Evolutionary conservation across 2,329 filamentous ascomycete genomes (phyloP).

Genomic region (Aspergillus transmontanensis): DNA sequence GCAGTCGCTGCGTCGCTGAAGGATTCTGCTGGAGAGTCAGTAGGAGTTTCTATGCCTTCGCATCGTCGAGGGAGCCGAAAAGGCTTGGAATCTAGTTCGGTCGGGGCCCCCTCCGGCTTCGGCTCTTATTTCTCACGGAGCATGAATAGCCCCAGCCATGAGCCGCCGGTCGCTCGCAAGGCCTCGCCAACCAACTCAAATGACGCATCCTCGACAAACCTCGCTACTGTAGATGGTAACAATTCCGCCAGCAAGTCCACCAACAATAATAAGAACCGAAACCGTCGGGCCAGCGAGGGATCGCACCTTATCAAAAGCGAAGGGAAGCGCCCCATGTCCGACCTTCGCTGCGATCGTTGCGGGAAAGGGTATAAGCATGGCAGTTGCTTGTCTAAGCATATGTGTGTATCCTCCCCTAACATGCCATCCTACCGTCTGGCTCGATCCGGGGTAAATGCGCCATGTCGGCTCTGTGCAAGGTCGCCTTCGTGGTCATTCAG

Average conservation of each 20-base stretch:
- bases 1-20: slow-evolving; percentile 66
- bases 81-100: slow-evolving; percentile 68
- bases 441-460: slow-evolving; percentile 43
- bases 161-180: slow-evolving; percentile 41
- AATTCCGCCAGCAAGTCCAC: slow-evolving; percentile 51
- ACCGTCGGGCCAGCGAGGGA: slow-evolving; percentile 77
- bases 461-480: slow-evolving; percentile 42
- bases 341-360: slow-evolving; percentile 95
- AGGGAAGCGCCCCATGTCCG: slow-evolving; percentile 74
- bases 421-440: slow-evolving; percentile 49
- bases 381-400: slow-evolving; percentile 99
- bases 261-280: slow-evolving; percentile 56
- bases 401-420: slow-evolving; percentile 76
- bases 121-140: slow-evolving; percentile 47
- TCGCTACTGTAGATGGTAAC: slow-evolving; percentile 47
- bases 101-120: slow-evolving; percentile 43
- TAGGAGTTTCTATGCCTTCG: slow-evolving; percentile 59
- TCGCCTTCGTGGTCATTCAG: slow-evolving; percentile 41
- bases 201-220: slow-evolving; percentile 15
- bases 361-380: slow-evolving; percentile 99
- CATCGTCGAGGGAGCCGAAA: slow-evolving; percentile 57
- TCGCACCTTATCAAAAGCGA: slow-evolving; percentile 80
- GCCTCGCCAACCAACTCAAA: slow-evolving; percentile 37
- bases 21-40: slow-evolving; percentile 60
- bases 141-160: slow-evolving; percentile 38